A percentile compares a stretch with the other conserved stretches of the same genome.
These are phyloP conservation scores for Lachnellula hyalina DNA, from an alignment of 2,329 filamentous ascomycete genomes.

Conservation along the genomic window DNA sequence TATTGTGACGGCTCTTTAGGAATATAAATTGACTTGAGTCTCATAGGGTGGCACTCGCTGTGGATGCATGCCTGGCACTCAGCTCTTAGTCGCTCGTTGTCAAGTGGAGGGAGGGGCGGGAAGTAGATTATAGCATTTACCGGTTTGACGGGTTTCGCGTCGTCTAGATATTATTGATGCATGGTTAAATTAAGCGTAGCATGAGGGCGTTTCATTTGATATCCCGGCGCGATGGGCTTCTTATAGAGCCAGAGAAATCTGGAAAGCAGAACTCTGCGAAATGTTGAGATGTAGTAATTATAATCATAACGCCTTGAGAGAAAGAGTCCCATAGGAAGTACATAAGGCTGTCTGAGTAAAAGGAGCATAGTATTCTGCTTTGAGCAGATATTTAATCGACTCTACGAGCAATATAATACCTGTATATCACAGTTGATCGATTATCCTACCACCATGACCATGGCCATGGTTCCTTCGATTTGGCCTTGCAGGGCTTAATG, in stretches of 20 bases:
- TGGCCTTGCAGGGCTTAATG: too few species aligned
- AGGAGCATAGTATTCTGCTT: too few species aligned
- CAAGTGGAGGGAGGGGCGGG: not conserved
- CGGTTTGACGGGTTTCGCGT: not conserved
- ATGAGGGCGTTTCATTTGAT: constrained; percentile 11
- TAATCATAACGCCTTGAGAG: not conserved
- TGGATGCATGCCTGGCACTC: constrained; percentile 77
- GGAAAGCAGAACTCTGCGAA: constrained; percentile 1
- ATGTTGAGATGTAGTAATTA: constrained; percentile 8
- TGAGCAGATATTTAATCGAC: not conserved
- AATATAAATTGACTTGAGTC: constrained; percentile 20
- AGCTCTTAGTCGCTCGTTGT: constrained; percentile 22
- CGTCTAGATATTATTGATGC: not conserved
- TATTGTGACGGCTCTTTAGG: not conserved
- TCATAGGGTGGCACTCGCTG: constrained; percentile 71
- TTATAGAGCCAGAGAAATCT: not conserved
- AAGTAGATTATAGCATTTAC: constrained; percentile 4
- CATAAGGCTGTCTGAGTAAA: too few species aligned
- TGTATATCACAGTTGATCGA: not conserved
- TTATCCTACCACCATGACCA: not conserved
- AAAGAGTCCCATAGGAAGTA: not conserved
- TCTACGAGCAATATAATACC: not conserved
- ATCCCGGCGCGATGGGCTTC: not conserved
- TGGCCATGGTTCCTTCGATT: too few species aligned
- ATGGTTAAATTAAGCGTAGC: constrained; percentile 12